Evolutionary conservation across 495 filamentous ascomycete species (phyloP).

Genomic region (Penicillium alfredii): DNA sequence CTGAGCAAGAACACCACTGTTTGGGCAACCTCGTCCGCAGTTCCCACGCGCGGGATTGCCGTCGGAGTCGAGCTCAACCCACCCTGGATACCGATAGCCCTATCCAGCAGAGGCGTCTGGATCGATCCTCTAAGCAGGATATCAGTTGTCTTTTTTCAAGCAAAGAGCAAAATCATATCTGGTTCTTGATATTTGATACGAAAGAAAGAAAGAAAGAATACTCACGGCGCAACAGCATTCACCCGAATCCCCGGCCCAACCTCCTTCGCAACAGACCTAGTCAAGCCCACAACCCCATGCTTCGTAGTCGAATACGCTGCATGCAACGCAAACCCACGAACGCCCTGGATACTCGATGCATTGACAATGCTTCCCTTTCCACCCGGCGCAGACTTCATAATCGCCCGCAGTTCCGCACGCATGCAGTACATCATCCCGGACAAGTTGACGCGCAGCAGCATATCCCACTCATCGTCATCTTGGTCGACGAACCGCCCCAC

Average conservation of each 20-base stretch:
- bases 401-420: slow-evolving; percentile 46
- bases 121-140: slow-evolving; percentile 40
- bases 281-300: slow-evolving; percentile 55
- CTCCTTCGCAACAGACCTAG: slow-evolving; percentile 52
- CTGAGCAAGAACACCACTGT: slow-evolving; percentile 52
- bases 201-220: slow-evolving; percentile 5
- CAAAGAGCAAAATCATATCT: neutral
- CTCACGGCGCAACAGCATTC: slow-evolving; percentile 52
- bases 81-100: slow-evolving; percentile 29
- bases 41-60: slow-evolving; percentile 39
- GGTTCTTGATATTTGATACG: too few species aligned
- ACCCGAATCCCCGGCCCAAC: slow-evolving; percentile 51
- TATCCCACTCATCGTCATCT: slow-evolving; percentile 47
- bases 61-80: slow-evolving; percentile 28
- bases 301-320: slow-evolving; percentile 53
- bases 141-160: slow-evolving; percentile 4
- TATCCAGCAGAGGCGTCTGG: slow-evolving; percentile 46
- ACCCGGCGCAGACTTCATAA: slow-evolving; percentile 27
- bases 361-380: slow-evolving; percentile 52
- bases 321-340: slow-evolving; percentile 43
- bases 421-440: slow-evolving; percentile 54
- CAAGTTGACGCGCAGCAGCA: slow-evolving; percentile 49
- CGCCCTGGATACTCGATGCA: slow-evolving; percentile 48
- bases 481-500: slow-evolving; percentile 31
- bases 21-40: slow-evolving; percentile 45